A percentile compares a stretch with the other conserved stretches of the same genome.
Conservation (phyloP, 2,329 filamentous ascomycete genomes). For the Dichotomopilus funicola region DNA sequence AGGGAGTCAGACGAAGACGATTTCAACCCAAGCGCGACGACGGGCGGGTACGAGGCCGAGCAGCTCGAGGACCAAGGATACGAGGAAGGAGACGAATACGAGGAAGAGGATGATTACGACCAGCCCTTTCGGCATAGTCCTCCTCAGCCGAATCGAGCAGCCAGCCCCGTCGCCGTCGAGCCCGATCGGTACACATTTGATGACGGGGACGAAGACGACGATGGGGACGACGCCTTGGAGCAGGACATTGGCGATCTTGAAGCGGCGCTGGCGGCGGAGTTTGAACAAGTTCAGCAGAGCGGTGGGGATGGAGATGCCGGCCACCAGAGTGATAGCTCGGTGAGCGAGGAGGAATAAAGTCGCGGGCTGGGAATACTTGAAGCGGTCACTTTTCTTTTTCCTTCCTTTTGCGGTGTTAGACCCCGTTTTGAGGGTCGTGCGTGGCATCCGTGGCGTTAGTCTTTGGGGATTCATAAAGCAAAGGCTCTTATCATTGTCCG, state of each 20-base stretch:
- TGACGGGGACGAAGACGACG: conserved; percentile 23
- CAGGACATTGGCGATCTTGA: conserved; percentile 32
- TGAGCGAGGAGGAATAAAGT: conserved; percentile 57
- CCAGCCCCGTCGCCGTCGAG: conserved; percentile 21
- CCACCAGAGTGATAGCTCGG: conserved; percentile 58
- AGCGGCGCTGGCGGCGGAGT: conserved; percentile 50
- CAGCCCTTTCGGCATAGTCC: conserved; percentile 19
- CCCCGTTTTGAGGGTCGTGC: not conserved
- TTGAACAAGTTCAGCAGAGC: conserved; percentile 26
- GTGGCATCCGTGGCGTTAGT: not conserved
- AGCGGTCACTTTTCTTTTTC: not conserved
- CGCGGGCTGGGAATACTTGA: not conserved
- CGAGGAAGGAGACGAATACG: conserved; percentile 14
- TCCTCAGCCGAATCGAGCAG: not conserved
- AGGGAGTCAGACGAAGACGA: conserved; percentile 35
- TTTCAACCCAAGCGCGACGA: not conserved
- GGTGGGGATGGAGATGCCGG: conserved; percentile 13
- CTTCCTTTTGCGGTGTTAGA: not conserved
- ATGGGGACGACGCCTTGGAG: conserved; percentile 34
- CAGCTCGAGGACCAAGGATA: conserved; percentile 13
- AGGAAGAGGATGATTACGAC: conserved; percentile 15
- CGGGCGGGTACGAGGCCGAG: conserved; percentile 27
- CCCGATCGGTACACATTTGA: conserved; percentile 27
- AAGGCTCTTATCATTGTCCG: not conserved
- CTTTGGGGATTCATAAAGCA: not conserved